Evolutionary conservation across 192 early-diverging fungal genomes (phyloP), one percentile per base, ranked within the genome.

Genomic region (Podila epicladia): DNA sequence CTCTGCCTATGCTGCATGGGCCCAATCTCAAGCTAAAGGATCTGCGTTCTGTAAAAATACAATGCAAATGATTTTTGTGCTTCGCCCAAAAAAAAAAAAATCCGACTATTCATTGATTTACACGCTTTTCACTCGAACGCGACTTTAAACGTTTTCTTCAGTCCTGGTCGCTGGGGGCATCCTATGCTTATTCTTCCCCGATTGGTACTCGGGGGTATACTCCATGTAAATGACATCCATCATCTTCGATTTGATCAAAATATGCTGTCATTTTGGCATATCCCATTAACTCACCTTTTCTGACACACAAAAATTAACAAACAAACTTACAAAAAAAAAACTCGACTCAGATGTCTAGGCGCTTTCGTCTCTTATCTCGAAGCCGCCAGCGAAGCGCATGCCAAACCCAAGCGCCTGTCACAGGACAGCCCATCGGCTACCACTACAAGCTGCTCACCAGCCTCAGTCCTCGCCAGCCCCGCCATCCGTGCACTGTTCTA

Each of bases 1-100:
- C 22, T 62, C 69, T 15, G 75, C 70, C 1, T 72, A 51, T 61
- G n/a, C 65, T 9, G 76, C 76, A 37, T 79, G 76, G 76, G 70
- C 65, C 33, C 59, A 71, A 29, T 53, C 77, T 5, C 77, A 80
- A 48, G 77, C 77, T 5, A 63, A 37, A 29, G 71, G 71, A 50
- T 64, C 77, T 8, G 60, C 58, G 3, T 69, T 61, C 57, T 59
- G 77, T 80, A 80, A 45, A 80, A 45, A 17, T 45, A 11, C 13
- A 64, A 45, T 41, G 64, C 48, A 7, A n/a, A 55, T 73, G 12
- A 6, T 58, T 28, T 22, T 20, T 49, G 31, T 57, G 57, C 61
- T 68, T 74, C 65, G 65, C 73, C 60, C 67, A 75, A 69, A 62
- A 61, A 45, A 17, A 28, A 28, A 28, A 50, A 55, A 65, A 35